A percentile compares a stretch with the other conserved stretches of the same genome.
Evolutionary conservation across 2,329 filamentous ascomycete species (phyloP).

Genomic region (Penicillium sp.): DNA sequence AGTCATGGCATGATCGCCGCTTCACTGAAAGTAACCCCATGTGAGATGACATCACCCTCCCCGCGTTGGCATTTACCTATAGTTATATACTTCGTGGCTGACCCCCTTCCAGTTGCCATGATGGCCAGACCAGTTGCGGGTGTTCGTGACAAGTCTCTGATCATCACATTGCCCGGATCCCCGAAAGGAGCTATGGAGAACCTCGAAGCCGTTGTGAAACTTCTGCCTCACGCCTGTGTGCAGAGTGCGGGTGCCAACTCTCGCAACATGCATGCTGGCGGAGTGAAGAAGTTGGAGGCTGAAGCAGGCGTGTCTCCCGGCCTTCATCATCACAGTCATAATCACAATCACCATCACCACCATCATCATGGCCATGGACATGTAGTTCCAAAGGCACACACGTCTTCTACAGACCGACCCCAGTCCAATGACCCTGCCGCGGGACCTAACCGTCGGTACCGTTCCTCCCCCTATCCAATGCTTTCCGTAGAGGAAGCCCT

Average conservation of each 20-base stretch:
- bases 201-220: slow-evolving; percentile 78
- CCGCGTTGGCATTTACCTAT: slow-evolving; percentile 1
- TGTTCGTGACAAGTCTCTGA: slow-evolving; percentile 73
- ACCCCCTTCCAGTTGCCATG: slow-evolving; percentile 69
- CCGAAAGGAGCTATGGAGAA: slow-evolving; percentile 96
- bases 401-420: slow-evolving; percentile 57
- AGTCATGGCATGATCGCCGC: slow-evolving; percentile 89
- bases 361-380: slow-evolving; percentile 64
- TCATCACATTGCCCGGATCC: slow-evolving; percentile 87
- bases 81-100: slow-evolving; percentile 21
- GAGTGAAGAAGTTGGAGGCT: slow-evolving; percentile 76
- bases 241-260: slow-evolving; percentile 85
- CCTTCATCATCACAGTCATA: slow-evolving; percentile 40
- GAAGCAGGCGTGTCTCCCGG: slow-evolving; percentile 64
- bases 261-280: slow-evolving; percentile 72
- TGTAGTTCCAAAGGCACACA: slow-evolving; percentile 67
- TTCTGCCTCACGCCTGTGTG: slow-evolving; percentile 91
- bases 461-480: slow-evolving; percentile 91
- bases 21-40: slow-evolving; percentile 82
- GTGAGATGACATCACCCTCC: slow-evolving; percentile 53
- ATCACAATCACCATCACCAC: slow-evolving; percentile 50
- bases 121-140: slow-evolving; percentile 95
- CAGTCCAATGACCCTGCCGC: slow-evolving; percentile 60
- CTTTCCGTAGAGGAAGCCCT: slow-evolving; percentile 80
- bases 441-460: slow-evolving; percentile 66